A percentile compares a stretch with the other conserved stretches of the same genome.
Conservation (phyloP, 805 yeast genomes). For the Teunomyces aglyptinius region DNA sequence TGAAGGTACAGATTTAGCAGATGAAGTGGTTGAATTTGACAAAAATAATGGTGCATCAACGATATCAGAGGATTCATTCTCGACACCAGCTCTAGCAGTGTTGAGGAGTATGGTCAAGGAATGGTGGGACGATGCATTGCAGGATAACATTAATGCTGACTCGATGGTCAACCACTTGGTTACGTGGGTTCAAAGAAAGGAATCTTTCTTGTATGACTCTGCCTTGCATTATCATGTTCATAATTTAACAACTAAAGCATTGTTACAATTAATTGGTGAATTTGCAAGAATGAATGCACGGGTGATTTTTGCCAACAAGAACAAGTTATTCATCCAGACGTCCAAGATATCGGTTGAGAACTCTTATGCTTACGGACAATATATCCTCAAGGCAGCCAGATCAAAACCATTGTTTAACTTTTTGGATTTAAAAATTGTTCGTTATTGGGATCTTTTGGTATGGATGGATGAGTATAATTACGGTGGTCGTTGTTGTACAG, state of each 20-base stretch:
- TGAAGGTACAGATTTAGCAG: conserved; percentile 78
- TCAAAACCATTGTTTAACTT: conserved; percentile 79
- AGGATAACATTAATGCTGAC: conserved; percentile 70
- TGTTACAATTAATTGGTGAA: conserved; percentile 77
- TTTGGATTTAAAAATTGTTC: conserved; percentile 67
- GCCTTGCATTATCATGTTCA: conserved; percentile 83
- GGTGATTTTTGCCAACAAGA: conserved; percentile 77
- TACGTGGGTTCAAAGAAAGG: conserved; percentile 79
- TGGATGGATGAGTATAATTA: conserved; percentile 95
- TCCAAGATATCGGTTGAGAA: conserved; percentile 75
- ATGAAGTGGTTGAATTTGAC: conserved; percentile 35
- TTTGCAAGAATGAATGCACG: conserved; percentile 76
- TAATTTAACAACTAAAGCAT: conserved; percentile 77
- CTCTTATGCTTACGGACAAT: conserved; percentile 88
- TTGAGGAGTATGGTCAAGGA: conserved; percentile 72
- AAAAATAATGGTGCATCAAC: conserved; percentile 43
- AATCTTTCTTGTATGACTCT: conserved; percentile 73
- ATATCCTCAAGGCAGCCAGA: conserved; percentile 72
- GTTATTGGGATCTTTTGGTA: conserved; percentile 88
- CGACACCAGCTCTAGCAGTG: conserved; percentile 67
- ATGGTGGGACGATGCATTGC: conserved; percentile 92
- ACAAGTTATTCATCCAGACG: conserved; percentile 70
- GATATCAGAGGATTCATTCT: conserved; percentile 81
- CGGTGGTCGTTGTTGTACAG: conserved; percentile 64
- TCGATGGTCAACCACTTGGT: conserved; percentile 77